These are phyloP conservation scores for Mycena maculata DNA, from an alignment of 768 basidiomycete species.

Conservation along the genomic window DNA sequence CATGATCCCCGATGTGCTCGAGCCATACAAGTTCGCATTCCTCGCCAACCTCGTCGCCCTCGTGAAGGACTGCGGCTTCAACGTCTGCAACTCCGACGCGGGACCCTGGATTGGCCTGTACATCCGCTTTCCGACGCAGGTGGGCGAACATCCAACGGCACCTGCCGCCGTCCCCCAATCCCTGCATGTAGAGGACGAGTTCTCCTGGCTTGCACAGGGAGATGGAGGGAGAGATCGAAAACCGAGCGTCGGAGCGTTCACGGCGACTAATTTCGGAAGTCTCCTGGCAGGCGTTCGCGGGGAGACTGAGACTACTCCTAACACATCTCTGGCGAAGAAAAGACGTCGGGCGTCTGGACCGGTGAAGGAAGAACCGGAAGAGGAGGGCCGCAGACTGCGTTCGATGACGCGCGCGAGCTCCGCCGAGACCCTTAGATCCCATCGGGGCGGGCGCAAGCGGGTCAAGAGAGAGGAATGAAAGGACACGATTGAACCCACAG, in stretches of 20 bases:
- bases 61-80: background rate
- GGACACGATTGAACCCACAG: too few relatives aligned
- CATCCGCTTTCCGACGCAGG: background rate
- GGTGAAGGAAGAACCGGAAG: background rate
- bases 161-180: background rate
- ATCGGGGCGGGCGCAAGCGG: background rate
- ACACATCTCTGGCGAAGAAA: background rate
- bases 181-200: constrained; percentile 1
- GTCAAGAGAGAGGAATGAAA: too few relatives aligned
- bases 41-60: background rate
- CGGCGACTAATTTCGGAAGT: background rate
- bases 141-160: background rate
- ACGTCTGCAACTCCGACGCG: background rate
- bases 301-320: background rate
- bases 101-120: too few relatives aligned
- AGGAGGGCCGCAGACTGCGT: background rate
- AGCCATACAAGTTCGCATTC: background rate
- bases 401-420: background rate
- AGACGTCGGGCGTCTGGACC: background rate
- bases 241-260: background rate
- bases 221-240: background rate
- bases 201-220: background rate
- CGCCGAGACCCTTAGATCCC: background rate
- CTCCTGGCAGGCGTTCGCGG: background rate
- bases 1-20: background rate